A percentile compares a stretch with the other conserved stretches of the same genome.
Evolutionary conservation across 2,329 filamentous ascomycete species (phyloP).

Genomic region (Penicillium sp.): DNA sequence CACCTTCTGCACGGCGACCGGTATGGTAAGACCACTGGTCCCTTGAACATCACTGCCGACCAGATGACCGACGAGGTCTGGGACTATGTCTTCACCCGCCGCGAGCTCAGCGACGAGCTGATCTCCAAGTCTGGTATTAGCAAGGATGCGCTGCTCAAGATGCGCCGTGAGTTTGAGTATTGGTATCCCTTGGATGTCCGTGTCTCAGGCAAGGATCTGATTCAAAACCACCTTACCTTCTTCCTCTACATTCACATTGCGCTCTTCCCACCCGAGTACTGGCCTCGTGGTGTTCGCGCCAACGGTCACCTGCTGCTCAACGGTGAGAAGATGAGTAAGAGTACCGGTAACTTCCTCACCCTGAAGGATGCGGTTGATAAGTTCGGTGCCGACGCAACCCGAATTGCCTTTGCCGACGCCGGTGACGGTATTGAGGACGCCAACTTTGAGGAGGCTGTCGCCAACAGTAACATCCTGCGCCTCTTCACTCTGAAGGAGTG

Average conservation of each 20-base stretch:
- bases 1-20: constrained; percentile 72
- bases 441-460: constrained; percentile 94
- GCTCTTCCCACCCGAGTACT: constrained; percentile 80
- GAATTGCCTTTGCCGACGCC: constrained; percentile 87
- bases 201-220: constrained; percentile 85
- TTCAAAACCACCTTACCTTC: constrained; percentile 92
- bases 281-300: constrained; percentile 76
- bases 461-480: constrained; percentile 83
- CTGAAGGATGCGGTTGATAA: constrained; percentile 79
- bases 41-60: constrained; percentile 64
- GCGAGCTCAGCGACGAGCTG: constrained; percentile 62
- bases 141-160: constrained; percentile 64
- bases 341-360: constrained; percentile 94
- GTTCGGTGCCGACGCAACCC: constrained; percentile 87
- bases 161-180: constrained; percentile 92
- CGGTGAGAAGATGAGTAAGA: constrained; percentile 98
- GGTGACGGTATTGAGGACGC: constrained; percentile 92
- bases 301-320: constrained; percentile 95
- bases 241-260: constrained; percentile 91
- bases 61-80: constrained; percentile 94
- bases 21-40: constrained; percentile 68
- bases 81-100: constrained; percentile 87
- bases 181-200: constrained; percentile 91
- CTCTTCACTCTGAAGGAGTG: constrained; percentile 80
- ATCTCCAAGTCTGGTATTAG: constrained; percentile 63